These are phyloP conservation scores for Hortaea werneckii DNA, from an alignment of 2,329 filamentous ascomycete species.

Conservation along the genomic window DNA sequence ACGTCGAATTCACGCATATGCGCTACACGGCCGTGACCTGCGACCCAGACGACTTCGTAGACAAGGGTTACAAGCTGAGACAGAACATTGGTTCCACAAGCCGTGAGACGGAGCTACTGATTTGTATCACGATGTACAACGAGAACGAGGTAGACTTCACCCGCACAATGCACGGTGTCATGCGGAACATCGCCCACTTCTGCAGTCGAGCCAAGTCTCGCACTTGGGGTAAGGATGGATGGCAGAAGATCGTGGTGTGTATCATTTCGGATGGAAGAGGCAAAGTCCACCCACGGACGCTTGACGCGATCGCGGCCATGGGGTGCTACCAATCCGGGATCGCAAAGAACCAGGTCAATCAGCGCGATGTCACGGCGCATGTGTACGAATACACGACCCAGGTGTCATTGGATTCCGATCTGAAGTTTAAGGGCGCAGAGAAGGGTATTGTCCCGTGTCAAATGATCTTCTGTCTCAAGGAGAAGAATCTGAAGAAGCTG, in stretches of 20 bases:
- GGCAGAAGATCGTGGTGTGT: conserved; percentile 98
- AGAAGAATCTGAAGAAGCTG: conserved; percentile 94
- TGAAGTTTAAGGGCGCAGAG: conserved; percentile 98
- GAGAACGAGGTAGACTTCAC: conserved; percentile 96
- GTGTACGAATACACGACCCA: conserved; percentile 99
- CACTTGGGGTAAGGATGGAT: conserved; percentile 93
- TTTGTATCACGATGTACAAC: conserved; percentile 98
- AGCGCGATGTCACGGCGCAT: conserved; percentile 87
- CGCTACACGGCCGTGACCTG: conserved; percentile 97
- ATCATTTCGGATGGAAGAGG: conserved; percentile 90
- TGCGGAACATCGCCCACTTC: conserved; percentile 97
- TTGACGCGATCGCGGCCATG: conserved; percentile 91
- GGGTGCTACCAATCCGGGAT: conserved; percentile 98
- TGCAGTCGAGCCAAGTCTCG: conserved; percentile 84
- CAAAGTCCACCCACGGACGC: conserved; percentile 83
- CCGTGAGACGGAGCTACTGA: conserved; percentile 89
- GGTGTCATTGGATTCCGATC: conserved; percentile 84
- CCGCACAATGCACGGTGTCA: conserved; percentile 94
- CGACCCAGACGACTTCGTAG: conserved; percentile 87
- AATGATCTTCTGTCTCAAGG: conserved; percentile 97
- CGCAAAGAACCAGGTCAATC: conserved; percentile 96
- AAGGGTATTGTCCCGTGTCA: conserved; percentile 98
- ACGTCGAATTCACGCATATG: conserved; percentile 97
- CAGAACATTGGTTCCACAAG: conserved; percentile 77
- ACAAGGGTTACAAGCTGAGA: conserved; percentile 80